Base-by-base conservation (phyloP, 2,329 filamentous ascomycete genomes). In the Stachybotrys chlorohalonatus region DNA sequence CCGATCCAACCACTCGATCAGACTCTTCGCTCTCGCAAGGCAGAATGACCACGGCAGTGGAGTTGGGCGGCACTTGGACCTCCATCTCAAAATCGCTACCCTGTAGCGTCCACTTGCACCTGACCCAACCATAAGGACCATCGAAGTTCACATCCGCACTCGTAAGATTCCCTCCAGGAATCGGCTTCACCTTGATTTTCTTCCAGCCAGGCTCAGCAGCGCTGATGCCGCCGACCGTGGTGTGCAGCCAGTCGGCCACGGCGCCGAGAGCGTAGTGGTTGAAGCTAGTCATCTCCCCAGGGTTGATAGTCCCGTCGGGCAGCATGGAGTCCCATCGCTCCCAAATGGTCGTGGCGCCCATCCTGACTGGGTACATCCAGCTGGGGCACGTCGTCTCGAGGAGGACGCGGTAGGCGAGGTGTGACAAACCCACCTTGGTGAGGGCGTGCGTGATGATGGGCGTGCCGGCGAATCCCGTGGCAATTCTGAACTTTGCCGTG, bases 251-350 rank as follows among this genome's bases (percentile, higher is more conserved):
- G 55, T 75, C 68, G 2, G 70, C 73, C 6, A 77, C 73, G 7
- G 71, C 70, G 1, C 75, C 74, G 11, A 75, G 70, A 0, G 75
- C 71, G 54, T 77, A 78, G 59, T 78, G 75, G 49, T 77, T 76
- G 58, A 75, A 75, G 31, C 72, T 75, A 0, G 73, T 76, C 75
- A 78, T 77, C 31, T 66, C 60, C 1, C 74, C 71, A 0, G 71
- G 66, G 56, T 77, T 77, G 15, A 77, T 61, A 1, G 57, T 64
- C 1, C 74, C 75, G 54, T 77, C 64, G 0, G 71, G 64, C 3
- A 75, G 60, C 45, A 78, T 63, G 36, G 68, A 72, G 55, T 78
- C 73, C 75, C 75, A 78, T 6, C 75, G 68, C 58, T 78, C 75
- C 75, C 75, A 78, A 0, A 72, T 74, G 0, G 75, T 77, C 0